Evolutionary conservation across 2,329 filamentous ascomycete genomes (phyloP).

Genomic region (Aaosphaeria pasadenensis): DNA sequence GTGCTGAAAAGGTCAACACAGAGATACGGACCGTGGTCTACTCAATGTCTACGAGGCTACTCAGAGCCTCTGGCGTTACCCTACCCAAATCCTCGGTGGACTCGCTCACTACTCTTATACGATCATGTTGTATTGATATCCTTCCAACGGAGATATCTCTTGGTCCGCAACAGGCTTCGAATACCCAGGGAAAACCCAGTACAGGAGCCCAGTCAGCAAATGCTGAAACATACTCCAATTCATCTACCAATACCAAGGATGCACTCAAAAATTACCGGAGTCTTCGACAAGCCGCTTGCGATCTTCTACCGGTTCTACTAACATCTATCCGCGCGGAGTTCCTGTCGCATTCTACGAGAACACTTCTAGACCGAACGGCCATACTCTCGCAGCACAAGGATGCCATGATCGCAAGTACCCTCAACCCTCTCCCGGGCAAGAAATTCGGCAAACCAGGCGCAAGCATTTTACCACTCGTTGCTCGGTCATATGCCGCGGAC

Average conservation of each 20-base stretch:
- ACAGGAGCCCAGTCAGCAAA: constrained; percentile 50
- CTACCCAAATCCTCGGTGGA: constrained; percentile 65
- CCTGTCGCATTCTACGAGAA: constrained; percentile 68
- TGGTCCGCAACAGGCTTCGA: constrained; percentile 26
- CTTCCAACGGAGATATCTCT: constrained; percentile 46
- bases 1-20: constrained; percentile 47
- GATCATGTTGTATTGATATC: constrained; percentile 71
- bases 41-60: constrained; percentile 53
- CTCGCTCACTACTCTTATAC: constrained; percentile 61
- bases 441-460: constrained; percentile 60
- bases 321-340: constrained; percentile 62
- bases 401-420: constrained; percentile 76
- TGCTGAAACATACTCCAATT: constrained; percentile 67
- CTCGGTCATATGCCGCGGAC: constrained; percentile 61
- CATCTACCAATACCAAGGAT: constrained; percentile 28
- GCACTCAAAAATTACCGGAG: constrained; percentile 37
- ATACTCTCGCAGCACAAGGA: constrained; percentile 67
- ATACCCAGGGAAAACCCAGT: constrained; percentile 38
- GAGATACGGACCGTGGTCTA: constrained; percentile 63
- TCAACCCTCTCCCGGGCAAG: constrained; percentile 69
- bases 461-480: constrained; percentile 78
- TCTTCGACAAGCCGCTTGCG: constrained; percentile 56
- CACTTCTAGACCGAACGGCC: constrained; percentile 76
- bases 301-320: constrained; percentile 63
- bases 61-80: constrained; percentile 62